Percentiles rank a stretch among this genome's conserved stretches.
Conservation (phyloP, 2,329 filamentous ascomycete genomes). For the Rutstroemia sp. region DNA sequence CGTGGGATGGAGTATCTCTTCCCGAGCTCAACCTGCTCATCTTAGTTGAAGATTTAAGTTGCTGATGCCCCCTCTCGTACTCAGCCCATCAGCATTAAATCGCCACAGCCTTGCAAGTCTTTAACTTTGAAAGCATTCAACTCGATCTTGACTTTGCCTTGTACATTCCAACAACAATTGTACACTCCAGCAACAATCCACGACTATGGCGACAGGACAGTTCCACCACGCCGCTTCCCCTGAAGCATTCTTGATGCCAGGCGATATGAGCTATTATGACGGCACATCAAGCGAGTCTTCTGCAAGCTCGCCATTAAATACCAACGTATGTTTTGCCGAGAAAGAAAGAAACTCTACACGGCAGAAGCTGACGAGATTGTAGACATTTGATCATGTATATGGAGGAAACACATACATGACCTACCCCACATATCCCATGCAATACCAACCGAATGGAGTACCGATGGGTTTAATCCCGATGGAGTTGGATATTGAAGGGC, state of each 20-base stretch:
- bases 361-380: slow-evolving; percentile 8
- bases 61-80: neutral
- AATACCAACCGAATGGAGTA: slow-evolving; percentile 21
- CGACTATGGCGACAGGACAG: slow-evolving; percentile 21
- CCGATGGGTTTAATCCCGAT: slow-evolving; percentile 27
- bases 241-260: slow-evolving; percentile 18
- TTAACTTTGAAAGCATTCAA: neutral
- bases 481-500: slow-evolving; percentile 28
- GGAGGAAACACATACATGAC: slow-evolving; percentile 20
- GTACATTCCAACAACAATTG: neutral
- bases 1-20: slow-evolving; percentile 5
- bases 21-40: neutral
- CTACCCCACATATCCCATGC: slow-evolving; percentile 26
- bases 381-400: slow-evolving; percentile 11
- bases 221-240: slow-evolving; percentile 16
- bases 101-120: neutral
- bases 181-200: neutral
- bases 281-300: slow-evolving; percentile 28
- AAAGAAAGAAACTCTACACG: neutral
- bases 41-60: slow-evolving; percentile 7
- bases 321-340: slow-evolving; percentile 19
- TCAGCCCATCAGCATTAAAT: neutral
- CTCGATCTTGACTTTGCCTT: neutral
- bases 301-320: slow-evolving; percentile 26
- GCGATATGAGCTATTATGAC: slow-evolving; percentile 26